These are phyloP conservation scores for Globisporangium takayamanum DNA, from an alignment of 352 stramenopile species.

Conservation along the genomic window DNA sequence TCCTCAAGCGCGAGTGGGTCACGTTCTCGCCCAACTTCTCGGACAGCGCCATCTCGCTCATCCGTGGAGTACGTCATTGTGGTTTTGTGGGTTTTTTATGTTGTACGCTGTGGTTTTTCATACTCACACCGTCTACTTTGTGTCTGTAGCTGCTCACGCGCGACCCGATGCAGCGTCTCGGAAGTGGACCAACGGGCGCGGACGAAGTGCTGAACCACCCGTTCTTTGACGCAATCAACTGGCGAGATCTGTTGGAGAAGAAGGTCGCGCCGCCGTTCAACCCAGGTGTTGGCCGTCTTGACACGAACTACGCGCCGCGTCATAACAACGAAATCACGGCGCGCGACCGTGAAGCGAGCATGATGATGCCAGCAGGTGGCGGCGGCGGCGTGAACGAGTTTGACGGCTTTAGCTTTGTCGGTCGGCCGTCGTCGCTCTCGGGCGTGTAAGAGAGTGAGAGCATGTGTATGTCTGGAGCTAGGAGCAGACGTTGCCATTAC, in stretches of 20 bases:
- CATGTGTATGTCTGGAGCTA: not conserved
- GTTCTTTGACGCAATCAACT: conserved; percentile 91
- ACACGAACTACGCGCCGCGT: conserved; percentile 81
- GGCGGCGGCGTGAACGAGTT: conserved; percentile 71
- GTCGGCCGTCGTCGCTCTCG: conserved; percentile 68
- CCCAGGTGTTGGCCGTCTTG: conserved; percentile 81
- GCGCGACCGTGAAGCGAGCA: conserved; percentile 72
- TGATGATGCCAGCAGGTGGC: conserved; percentile 50
- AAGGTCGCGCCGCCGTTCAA: conserved; percentile 82
- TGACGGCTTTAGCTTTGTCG: conserved; percentile 89
- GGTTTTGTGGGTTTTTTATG: not conserved
- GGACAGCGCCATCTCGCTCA: conserved; percentile 80
- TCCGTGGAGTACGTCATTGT: conserved; percentile 81
- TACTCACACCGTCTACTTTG: not conserved
- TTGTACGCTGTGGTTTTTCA: not conserved
- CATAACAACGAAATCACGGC: conserved; percentile 88
- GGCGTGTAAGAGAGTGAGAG: conserved; percentile 10
- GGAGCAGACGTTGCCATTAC: too few species aligned
- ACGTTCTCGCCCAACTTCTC: conserved; percentile 95
- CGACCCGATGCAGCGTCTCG: conserved; percentile 93
- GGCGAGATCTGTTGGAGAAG: conserved; percentile 82
- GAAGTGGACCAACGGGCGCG: conserved; percentile 85
- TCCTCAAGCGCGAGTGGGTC: conserved; percentile 90
- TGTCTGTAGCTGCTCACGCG: conserved; percentile 89
- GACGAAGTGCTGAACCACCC: conserved; percentile 89